Conservation (phyloP, 495 filamentous ascomycete genomes). For the Venustampulla echinocandica region DNA sequence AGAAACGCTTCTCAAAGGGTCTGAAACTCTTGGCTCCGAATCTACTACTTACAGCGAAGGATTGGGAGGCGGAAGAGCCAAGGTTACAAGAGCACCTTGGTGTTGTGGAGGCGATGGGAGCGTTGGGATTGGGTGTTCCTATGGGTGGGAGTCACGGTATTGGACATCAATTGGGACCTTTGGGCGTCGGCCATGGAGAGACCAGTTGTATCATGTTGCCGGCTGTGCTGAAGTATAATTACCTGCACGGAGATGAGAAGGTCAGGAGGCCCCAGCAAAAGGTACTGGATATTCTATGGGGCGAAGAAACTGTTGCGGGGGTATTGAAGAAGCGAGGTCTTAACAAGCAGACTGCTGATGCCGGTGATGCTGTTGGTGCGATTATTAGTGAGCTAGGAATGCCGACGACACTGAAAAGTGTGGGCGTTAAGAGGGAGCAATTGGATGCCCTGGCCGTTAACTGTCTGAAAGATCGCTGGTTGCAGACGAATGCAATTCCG, state of each 20-base stretch:
- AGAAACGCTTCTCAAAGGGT: conserved; percentile 29
- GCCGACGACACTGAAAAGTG: conserved; percentile 24
- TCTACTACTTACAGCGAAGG: conserved; percentile 39
- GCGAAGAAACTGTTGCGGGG: conserved; percentile 33
- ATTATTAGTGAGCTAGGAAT: conserved; percentile 27
- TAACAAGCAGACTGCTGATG: conserved; percentile 25
- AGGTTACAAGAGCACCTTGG: conserved; percentile 32
- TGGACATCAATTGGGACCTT: conserved; percentile 57
- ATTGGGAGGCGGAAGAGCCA: conserved; percentile 37
- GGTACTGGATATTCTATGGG: conserved; percentile 41
- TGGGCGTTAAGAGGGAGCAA: conserved; percentile 30
- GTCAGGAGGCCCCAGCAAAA: conserved; percentile 38
- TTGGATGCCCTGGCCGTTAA: conserved; percentile 28
- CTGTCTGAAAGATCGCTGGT: conserved; percentile 29
- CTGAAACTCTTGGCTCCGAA: conserved; percentile 42
- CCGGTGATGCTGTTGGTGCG: conserved; percentile 26
- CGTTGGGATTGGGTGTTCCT: conserved; percentile 23
- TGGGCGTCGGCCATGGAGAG: conserved; percentile 58
- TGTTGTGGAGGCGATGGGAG: conserved; percentile 23
- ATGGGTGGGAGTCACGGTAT: conserved; percentile 53
- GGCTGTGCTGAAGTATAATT: conserved; percentile 51
- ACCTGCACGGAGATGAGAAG: conserved; percentile 24
- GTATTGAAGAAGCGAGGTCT: conserved; percentile 33
- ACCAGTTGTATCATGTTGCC: conserved; percentile 58
- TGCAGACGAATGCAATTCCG: conserved; percentile 29